Percentiles rank a stretch among this genome's conserved stretches.
phyloP scores from a whole-genome alignment of 139 green algal species.

The Chlorella vulgaris region DNA sequence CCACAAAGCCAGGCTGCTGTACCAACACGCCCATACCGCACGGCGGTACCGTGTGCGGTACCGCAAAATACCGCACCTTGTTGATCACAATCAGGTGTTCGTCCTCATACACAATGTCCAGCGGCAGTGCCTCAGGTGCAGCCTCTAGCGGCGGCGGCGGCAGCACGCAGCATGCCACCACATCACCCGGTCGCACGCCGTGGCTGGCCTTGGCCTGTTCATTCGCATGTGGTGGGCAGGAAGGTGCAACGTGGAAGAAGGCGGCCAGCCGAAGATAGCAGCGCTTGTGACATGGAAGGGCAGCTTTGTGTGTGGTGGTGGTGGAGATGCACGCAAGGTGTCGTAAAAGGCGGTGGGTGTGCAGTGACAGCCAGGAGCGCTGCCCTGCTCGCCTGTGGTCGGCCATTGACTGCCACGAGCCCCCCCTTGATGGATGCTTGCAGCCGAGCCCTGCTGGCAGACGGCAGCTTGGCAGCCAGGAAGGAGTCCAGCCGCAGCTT shows the following conservation, averaged over 20 bases:
- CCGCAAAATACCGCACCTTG: conserved; percentile 68
- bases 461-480: conserved; percentile 50
- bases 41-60: too few species aligned
- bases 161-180: conserved; percentile 56
- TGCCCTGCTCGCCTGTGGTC: neutral
- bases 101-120: conserved; percentile 95
- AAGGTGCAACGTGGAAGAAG: too few species aligned
- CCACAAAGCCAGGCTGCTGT: too few species aligned
- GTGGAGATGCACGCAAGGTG: too few species aligned
- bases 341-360: too few species aligned
- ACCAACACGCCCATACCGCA: too few species aligned
- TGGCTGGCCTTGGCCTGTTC: conserved; percentile 52
- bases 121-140: conserved; percentile 74
- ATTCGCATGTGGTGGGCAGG: neutral
- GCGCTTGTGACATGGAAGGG: too few species aligned
- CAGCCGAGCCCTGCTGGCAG: conserved; percentile 66
- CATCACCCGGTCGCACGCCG: conserved; percentile 67
- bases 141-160: conserved; percentile 64
- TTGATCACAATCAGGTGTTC: conserved; percentile 92
- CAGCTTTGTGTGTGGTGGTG: too few species aligned
- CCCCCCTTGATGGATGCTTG: conserved; percentile 69
- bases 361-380: neutral
- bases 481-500: conserved; percentile 67
- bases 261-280: neutral
- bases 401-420: conserved; percentile 70